Evolutionary conservation across 73 alveolate species (phyloP).

Genomic region (Paramecium primaurelia): DNA sequence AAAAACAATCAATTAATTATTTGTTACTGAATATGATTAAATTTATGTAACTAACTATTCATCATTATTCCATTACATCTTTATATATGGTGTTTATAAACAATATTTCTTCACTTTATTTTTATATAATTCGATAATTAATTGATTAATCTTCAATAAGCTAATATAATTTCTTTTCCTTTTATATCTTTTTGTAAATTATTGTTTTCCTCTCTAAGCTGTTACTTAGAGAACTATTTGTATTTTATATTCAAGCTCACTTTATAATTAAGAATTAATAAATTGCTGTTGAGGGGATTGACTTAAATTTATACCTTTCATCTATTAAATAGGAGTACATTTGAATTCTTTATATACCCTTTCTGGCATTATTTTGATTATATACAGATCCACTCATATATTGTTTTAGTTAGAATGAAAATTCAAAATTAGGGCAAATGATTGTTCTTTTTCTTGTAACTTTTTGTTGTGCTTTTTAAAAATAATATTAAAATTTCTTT

Average conservation of each 20-base stretch:
- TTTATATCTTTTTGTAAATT: background rate
- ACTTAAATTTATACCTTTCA: background rate
- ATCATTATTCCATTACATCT: background rate
- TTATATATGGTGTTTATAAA: too few species aligned
- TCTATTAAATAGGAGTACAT: background rate
- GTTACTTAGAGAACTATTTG: background rate
- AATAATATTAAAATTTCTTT: slow-evolving; percentile 66
- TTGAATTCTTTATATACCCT: background rate
- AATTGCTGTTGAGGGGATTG: background rate
- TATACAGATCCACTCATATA: background rate
- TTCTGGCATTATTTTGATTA: background rate
- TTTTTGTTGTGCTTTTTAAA: slow-evolving; percentile 64
- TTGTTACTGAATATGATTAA: background rate
- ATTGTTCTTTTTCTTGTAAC: slow-evolving; percentile 71
- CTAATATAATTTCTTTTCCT: too few species aligned
- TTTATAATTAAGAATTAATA: background rate
- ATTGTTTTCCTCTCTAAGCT: background rate
- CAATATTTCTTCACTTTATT: too few species aligned
- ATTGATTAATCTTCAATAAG: too few species aligned
- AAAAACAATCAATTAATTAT: background rate
- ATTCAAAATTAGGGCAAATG: slow-evolving; percentile 81
- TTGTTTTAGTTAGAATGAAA: slow-evolving; percentile 63
- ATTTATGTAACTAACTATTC: background rate
- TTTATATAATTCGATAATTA: too few species aligned
- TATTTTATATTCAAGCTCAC: background rate